phyloP scores from a whole-genome alignment of 1,284 basidiomycete genomes.

The Filobasidium uniguttulatum region DNA sequence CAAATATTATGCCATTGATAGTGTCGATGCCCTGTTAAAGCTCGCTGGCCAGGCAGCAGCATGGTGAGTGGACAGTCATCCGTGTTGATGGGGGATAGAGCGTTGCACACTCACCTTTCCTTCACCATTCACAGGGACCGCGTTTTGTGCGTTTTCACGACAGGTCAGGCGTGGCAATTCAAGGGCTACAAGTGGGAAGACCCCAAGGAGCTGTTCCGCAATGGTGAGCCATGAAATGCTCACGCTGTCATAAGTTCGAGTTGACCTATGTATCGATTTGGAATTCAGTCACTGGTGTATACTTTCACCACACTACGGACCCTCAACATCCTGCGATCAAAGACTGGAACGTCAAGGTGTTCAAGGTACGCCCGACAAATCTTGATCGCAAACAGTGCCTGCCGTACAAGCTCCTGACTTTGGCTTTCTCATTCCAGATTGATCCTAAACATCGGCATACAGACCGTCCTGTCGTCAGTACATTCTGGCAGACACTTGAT shows the following conservation, averaged over 20 bases:
- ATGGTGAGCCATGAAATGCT: constrained; percentile 57
- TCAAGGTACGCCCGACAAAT: constrained; percentile 49
- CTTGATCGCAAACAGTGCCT: neutral
- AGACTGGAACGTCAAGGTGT: constrained; percentile 92
- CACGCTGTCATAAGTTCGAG: neutral
- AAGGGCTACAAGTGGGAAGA: constrained; percentile 91
- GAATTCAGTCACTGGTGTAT: constrained; percentile 69
- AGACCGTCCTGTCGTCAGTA: constrained; percentile 87
- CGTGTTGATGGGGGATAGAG: no score
- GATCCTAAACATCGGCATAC: constrained; percentile 79
- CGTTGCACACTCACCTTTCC: neutral
- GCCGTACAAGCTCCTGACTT: neutral
- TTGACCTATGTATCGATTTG: constrained; percentile 5
- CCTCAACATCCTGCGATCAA: constrained; percentile 73
- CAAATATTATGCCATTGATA: constrained; percentile 75
- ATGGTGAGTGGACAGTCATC: constrained; percentile 48
- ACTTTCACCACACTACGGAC: constrained; percentile 85
- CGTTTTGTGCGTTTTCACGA: constrained; percentile 93
- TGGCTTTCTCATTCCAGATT: constrained; percentile 45
- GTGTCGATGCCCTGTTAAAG: constrained; percentile 77
- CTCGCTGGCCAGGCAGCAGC: constrained; percentile 48
- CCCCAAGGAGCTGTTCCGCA: constrained; percentile 77
- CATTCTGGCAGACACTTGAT: constrained; percentile 87
- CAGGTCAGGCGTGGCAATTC: constrained; percentile 96
- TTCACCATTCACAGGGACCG: constrained; percentile 46